Evolutionary conservation across 1,139 yeast genomes (phyloP).

Genomic region (Dujonia santamariae): DNA sequence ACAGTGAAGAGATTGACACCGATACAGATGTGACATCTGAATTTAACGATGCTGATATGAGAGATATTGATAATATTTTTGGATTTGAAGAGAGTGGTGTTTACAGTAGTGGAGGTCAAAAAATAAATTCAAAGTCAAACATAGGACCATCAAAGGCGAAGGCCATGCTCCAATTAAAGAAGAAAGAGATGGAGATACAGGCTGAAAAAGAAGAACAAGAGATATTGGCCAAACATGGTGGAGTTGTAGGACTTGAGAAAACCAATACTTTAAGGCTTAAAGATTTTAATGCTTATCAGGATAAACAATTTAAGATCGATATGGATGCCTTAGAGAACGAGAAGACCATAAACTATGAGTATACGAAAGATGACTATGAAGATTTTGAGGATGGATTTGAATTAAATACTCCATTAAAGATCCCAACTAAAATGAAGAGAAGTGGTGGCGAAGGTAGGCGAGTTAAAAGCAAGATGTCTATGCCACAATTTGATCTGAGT

Average conservation of each 20-base stretch:
- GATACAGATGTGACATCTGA: conserved; percentile 43
- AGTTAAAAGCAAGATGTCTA: conserved; percentile 4
- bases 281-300: conserved; percentile 19
- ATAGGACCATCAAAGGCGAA: conserved; percentile 5
- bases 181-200: conserved; percentile 26
- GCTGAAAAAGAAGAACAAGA: conserved; percentile 38
- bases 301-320: conserved; percentile 14
- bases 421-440: conserved; percentile 1
- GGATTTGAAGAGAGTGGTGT: conserved; percentile 39
- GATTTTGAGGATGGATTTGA: conserved; percentile 39
- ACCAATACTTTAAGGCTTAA: conserved; percentile 28
- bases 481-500: conserved; percentile 9
- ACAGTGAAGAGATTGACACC: conserved; percentile 27
- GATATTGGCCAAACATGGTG: conserved; percentile 14
- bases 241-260: conserved; percentile 13
- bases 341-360: conserved; percentile 34
- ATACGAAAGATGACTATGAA: conserved; percentile 37
- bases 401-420: conserved; percentile 16
- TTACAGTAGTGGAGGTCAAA: conserved; percentile 15
- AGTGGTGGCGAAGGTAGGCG: not conserved
- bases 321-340: conserved; percentile 33
- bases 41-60: conserved; percentile 40
- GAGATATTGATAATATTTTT: conserved; percentile 39
- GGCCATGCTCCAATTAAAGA: conserved; percentile 14
- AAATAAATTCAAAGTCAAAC: not conserved